These are phyloP conservation scores for Vaccinium corymbosum DNA, from an alignment of 148 eudicot species.

Conservation along the genomic window DNA sequence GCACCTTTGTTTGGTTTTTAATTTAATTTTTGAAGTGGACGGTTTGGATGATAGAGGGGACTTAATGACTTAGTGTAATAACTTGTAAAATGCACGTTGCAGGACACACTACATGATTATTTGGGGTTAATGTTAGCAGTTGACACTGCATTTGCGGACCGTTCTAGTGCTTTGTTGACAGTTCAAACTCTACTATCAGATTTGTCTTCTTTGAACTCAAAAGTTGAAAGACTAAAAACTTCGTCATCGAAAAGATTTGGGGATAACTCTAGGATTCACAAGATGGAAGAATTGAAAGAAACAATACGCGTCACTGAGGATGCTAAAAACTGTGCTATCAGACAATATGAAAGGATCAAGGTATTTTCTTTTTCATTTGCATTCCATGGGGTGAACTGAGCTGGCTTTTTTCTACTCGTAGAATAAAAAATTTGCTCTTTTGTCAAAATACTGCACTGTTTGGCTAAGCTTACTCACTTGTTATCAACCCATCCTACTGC, in stretches of 20 bases:
- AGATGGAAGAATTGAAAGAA: conserved; percentile 73
- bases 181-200: conserved; percentile 91
- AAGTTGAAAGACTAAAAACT: conserved; percentile 60
- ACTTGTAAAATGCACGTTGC: conserved; percentile 21
- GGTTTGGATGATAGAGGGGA: conserved; percentile 2
- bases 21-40: not conserved
- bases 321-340: conserved; percentile 75
- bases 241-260: conserved; percentile 71
- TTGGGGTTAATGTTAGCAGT: conserved; percentile 76
- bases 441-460: not conserved
- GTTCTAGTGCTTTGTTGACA: conserved; percentile 86
- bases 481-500: not conserved
- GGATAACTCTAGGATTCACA: conserved; percentile 53
- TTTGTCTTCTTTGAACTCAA: conserved; percentile 56
- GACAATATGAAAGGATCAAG: conserved; percentile 87
- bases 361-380: conserved; percentile 33
- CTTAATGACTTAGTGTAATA: not conserved
- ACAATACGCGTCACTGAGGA: conserved; percentile 74
- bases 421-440: not conserved
- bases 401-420: not conserved
- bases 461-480: conserved; percentile 6
- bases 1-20: conserved; percentile 6
- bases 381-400: not conserved
- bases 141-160: conserved; percentile 79
- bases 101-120: conserved; percentile 91